Base-by-base conservation (phyloP, 164 flowering plant species). In the Dillenia suffruticosa region DNA sequence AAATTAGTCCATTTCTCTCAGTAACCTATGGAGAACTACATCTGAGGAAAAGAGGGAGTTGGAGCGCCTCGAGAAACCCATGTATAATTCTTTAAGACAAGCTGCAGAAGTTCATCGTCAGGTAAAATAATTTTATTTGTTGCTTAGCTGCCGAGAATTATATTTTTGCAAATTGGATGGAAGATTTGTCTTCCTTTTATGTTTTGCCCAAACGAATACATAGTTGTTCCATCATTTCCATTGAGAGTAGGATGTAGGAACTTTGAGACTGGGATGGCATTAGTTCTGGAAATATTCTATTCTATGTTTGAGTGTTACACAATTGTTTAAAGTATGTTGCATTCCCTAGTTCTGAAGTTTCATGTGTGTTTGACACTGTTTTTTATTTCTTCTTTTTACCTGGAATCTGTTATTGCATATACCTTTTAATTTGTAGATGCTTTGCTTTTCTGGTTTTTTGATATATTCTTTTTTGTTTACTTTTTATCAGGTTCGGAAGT, bases 91-190 rank as follows among this genome's bases (percentile, higher is more conserved):
- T 22, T 82, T 94, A 67, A 96, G 96, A 43, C 91, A 77, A 67
- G 99, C 99, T 60, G 99, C 99, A 40, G 99, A 94, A 80, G 99
- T 94, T 76, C 99, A 91, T 76, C 95, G 99, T 54, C 97, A 94
- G 99, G 98, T 93, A 32, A 32, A 32, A 32, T 32, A 32, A 4
- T 32, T 32, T 7, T 32, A 66, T 63, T 9, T 54, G 32, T n/a
- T 32, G 26, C 54, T 51, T 2, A 52, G 16, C 15, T 51, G 24
- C 56, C 10, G 7, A 8, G 12, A 12, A 49, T 11, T 44, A 16
- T 54, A 11, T 44, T 24, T 16, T n/a, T 17, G 22, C 11, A 32
- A 32, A 12, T 10, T 12, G 26, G 1, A 9, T 14, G 44, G 12
- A 22, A 40, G 46, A 10, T 56, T 43, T 43, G 13, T 32, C 7